These are phyloP conservation scores for Nephelium lappaceum DNA, from an alignment of 345 rosid genomes.

Conservation along the genomic window DNA sequence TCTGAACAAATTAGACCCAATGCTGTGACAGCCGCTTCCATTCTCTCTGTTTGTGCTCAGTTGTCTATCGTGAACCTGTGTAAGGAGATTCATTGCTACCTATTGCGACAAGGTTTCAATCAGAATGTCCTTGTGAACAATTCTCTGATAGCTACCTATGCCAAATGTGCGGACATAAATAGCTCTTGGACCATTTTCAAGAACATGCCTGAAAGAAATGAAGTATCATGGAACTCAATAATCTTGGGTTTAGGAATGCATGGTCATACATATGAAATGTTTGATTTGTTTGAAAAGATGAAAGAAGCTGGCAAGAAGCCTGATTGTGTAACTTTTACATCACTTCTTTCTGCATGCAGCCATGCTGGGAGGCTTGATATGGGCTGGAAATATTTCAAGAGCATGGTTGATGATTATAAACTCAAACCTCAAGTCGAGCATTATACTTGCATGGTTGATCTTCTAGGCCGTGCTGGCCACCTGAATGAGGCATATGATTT, in stretches of 20 bases:
- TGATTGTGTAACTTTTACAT: conserved; percentile 40
- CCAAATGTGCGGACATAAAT: conserved; percentile 46
- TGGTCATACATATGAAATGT: conserved; percentile 33
- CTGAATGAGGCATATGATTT: conserved; percentile 45
- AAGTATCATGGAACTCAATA: conserved; percentile 50
- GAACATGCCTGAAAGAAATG: conserved; percentile 34
- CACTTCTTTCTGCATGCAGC: conserved; percentile 55
- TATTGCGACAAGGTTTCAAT: conserved; percentile 36
- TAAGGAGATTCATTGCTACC: conserved; percentile 48
- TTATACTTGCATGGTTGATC: conserved; percentile 57
- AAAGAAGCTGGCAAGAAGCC: conserved; percentile 37
- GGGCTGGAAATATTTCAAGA: conserved; percentile 44
- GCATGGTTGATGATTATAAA: conserved; percentile 40
- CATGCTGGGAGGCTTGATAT: conserved; percentile 40
- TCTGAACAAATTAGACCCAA: conserved; percentile 39
- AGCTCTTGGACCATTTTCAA: conserved; percentile 36
- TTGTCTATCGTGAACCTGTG: conserved; percentile 35
- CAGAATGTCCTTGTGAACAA: conserved; percentile 40
- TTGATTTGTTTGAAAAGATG: conserved; percentile 41
- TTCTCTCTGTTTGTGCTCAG: conserved; percentile 44
- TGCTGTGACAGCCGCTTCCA: conserved; percentile 41
- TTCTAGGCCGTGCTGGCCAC: conserved; percentile 48
- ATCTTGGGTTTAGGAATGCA: conserved; percentile 50
- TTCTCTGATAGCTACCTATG: conserved; percentile 44
- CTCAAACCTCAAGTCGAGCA: conserved; percentile 51